phyloP scores from a whole-genome alignment of 176 grass and related monocot species.

The Hordeum marinum region DNA sequence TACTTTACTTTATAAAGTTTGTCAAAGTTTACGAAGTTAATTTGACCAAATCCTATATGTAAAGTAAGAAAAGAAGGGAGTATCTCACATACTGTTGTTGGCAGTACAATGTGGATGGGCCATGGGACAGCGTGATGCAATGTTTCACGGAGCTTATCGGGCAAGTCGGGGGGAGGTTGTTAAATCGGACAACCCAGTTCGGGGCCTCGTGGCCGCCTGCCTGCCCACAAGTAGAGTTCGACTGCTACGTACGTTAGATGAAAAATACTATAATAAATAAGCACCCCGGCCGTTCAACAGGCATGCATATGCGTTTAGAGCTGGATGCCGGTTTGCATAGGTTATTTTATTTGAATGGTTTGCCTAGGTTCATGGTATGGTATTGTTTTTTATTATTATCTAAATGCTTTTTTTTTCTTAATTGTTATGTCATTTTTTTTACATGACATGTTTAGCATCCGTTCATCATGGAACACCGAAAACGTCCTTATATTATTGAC shows the following conservation, averaged over 20 bases:
- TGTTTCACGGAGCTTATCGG: neutral
- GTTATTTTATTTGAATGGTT: no score
- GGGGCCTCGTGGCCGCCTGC: conserved; percentile 25
- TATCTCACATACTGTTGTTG: neutral
- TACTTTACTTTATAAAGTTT: no score
- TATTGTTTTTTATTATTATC: no score
- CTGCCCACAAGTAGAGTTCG: conserved; percentile 13
- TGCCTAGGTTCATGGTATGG: no score
- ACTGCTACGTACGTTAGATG: conserved; percentile 41
- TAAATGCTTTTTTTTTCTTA: no score
- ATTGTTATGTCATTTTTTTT: no score
- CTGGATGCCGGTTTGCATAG: neutral
- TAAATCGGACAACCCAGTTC: neutral
- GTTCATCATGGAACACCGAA: no score
- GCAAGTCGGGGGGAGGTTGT: conserved; percentile 25
- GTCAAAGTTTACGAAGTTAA: no score
- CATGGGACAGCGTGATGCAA: neutral
- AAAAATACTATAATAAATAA: conserved; percentile 18
- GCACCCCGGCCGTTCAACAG: neutral
- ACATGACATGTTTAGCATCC: no score
- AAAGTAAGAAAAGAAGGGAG: no score
- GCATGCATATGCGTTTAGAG: neutral
- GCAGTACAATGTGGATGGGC: neutral
- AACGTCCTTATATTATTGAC: no score
- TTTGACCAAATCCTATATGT: no score